Conservation (phyloP, 768 basidiomycete genomes). For the Agaricus subrufescens region DNA sequence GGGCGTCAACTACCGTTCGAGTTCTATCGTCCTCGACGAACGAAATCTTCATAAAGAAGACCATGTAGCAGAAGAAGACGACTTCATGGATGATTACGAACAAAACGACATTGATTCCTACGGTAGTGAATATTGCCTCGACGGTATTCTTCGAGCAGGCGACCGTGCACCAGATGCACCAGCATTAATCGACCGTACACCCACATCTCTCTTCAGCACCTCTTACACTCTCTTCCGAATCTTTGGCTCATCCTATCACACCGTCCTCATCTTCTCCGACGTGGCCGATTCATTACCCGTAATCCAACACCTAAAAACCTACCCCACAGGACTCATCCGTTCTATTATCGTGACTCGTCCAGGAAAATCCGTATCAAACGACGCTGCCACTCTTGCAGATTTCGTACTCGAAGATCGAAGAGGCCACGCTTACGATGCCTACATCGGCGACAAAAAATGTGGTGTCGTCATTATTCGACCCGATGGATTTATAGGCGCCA, state of each 20-base stretch:
- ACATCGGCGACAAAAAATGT: conserved; percentile 42
- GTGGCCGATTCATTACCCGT: conserved; percentile 7
- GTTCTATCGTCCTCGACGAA: conserved; percentile 42
- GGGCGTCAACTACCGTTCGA: conserved; percentile 51
- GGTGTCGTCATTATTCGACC: conserved; percentile 39
- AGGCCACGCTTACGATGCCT: conserved; percentile 21
- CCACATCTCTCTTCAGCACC: conserved; percentile 6
- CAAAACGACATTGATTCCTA: conserved; percentile 11
- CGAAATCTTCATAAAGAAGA: conserved; percentile 15
- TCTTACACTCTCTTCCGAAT: conserved; percentile 20
- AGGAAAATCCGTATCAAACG: neutral
- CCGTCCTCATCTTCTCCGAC: conserved; percentile 29
- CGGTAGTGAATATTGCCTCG: conserved; percentile 19
- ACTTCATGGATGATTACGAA: conserved; percentile 12
- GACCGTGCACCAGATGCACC: conserved; percentile 44
- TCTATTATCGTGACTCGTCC: conserved; percentile 14
- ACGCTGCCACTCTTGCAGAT: neutral
- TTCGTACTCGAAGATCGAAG: conserved; percentile 19
- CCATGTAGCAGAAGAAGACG: conserved; percentile 11
- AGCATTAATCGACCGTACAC: conserved; percentile 8
- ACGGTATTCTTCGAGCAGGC: conserved; percentile 29
- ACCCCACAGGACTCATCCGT: conserved; percentile 13
- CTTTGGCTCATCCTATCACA: conserved; percentile 25
- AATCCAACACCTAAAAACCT: conserved; percentile 8
- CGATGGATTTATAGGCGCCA: conserved; percentile 24